phyloP scores from a whole-genome alignment of 352 stramenopile species.

The Pythium utonaiense region DNA sequence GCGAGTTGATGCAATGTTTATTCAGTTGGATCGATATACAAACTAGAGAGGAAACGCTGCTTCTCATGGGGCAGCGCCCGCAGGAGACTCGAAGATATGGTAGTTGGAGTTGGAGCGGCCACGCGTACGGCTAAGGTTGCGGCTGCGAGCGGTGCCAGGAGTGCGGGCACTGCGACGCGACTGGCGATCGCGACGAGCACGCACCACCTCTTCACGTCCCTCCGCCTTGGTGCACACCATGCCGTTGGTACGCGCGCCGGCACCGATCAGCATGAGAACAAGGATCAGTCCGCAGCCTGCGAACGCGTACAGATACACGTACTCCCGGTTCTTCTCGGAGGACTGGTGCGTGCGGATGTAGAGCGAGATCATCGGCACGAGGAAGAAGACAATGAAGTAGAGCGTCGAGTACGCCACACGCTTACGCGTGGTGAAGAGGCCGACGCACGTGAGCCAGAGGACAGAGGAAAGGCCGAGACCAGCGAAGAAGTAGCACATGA shows the following conservation, averaged over 20 bases:
- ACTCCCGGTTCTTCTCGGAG: slow-evolving; percentile 18
- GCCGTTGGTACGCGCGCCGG: slow-evolving; percentile 21
- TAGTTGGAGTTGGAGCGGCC: slow-evolving; percentile 26
- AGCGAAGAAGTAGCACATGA: slow-evolving; percentile 78
- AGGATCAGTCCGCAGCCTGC: slow-evolving; percentile 19
- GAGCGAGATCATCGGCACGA: slow-evolving; percentile 39
- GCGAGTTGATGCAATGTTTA: not conserved
- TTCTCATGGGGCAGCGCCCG: slow-evolving; percentile 10
- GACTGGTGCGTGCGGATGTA: slow-evolving; percentile 18
- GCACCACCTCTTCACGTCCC: slow-evolving; percentile 22
- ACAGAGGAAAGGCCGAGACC: slow-evolving; percentile 70
- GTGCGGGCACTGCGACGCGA: slow-evolving; percentile 31
- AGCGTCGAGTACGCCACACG: slow-evolving; percentile 60
- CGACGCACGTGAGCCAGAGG: slow-evolving; percentile 69
- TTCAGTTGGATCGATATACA: not conserved
- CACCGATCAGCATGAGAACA: slow-evolving; percentile 26
- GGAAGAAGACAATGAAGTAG: slow-evolving; percentile 77
- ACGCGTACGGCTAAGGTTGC: slow-evolving; percentile 26
- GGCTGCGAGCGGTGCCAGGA: slow-evolving; percentile 25
- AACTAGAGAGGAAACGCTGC: not conserved
- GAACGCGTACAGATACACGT: slow-evolving; percentile 32
- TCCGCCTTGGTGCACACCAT: slow-evolving; percentile 32
- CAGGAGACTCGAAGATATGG: slow-evolving; percentile 23
- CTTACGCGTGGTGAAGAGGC: slow-evolving; percentile 63
- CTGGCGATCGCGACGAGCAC: slow-evolving; percentile 22